Evolutionary conservation across 2,329 filamentous ascomycete genomes (phyloP), one percentile per base, ranked within the genome.

Genomic region (Alternaria triticina): DNA sequence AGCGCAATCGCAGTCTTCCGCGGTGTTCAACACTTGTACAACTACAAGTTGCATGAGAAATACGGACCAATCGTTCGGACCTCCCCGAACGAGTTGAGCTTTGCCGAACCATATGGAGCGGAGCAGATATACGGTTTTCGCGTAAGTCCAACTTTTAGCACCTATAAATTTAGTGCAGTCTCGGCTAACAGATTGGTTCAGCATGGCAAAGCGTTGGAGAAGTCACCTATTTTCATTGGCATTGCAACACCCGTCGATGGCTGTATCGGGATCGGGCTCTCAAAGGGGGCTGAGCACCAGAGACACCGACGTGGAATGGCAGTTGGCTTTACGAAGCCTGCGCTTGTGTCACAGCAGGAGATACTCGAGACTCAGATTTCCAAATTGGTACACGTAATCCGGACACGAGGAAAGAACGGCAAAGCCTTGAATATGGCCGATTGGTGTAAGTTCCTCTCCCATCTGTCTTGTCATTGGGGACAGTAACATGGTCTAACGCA

Each of bases 241-340:
- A 28, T 47, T 6, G 54, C 33, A n/a, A 23, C 15, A 15, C 54
- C 54, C 8, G 33, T 56, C 7, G 44, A 56, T 9, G 54, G 54
- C 27, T 56, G 54, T 5, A 28, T 56, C 8, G 54, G 54, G 6
- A 47, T 56, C 15, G 54, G 54, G 6, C 54, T 56, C 27, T 27
- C 54, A 23, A 56, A 27, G n/a, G 54, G 54, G 2, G 11, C 25
- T 13, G 54, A 56, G 25, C 54, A 56, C 22, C n/a, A 27, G 6
- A 44, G 54, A n/a, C 54, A 56, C 3, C 54, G 54, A 36, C 54
- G 54, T 12, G 54, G 27, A 56, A 30, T 56, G 54, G 54, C 54
- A 46, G 25, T 33, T 10, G 27, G 43, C 8, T 33, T 56, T 6
- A 33, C 54, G 20, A 56, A 56, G 20, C 5, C 23, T 13, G 54